Evolutionary conservation across 176 grass and related monocot species (phyloP), one percentile per base, ranked within the genome.

Genomic region (Secale cereale): DNA sequence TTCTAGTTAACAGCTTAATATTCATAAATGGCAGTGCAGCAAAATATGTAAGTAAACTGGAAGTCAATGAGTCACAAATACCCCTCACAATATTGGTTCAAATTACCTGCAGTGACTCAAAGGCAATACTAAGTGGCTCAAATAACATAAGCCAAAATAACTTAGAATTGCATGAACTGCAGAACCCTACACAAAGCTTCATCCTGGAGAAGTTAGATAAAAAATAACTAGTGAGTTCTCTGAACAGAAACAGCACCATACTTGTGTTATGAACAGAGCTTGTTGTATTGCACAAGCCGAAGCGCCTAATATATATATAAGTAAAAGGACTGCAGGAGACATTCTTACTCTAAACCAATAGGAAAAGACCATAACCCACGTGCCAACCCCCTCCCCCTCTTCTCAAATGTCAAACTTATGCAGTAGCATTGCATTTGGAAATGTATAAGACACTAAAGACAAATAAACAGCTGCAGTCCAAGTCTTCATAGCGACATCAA

Each of bases 71-170:
- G 27, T 30, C 10, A 54, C 29, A 76, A 31, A 76, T 30, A 81
- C n/a, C 46, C 79, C 45, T 23, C 65, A 78, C 15, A 75, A 87
- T 17, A 60, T 66, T 74, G 43, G 16, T 78, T 72, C 77, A 35
- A 89, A 78, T 89, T 97, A 99, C 97, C 97, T 97, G 97, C 78
- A 92, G 85, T 59, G 97, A 97, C 84, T 99, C 94, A 87, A 94
- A 99, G 60, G 90, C 90, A 85, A 94, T 90, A 90, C 94, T 90
- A 62, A 99, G 81, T 65, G 94, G 94, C 81, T 99, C 97, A 71
- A 99, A 99, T 83, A 99, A 94, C 65, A 99, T 78, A 40, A 99
- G 88, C 84, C 92, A 88, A 89, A 99, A 94, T 80, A 99, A 91
- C 65, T 86, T 92, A 75, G 94, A 97, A 92, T 86, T 78, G 75